These are phyloP conservation scores for Sonneratia caseolaris DNA, from an alignment of 345 rosid genomes.

Conservation along the genomic window DNA sequence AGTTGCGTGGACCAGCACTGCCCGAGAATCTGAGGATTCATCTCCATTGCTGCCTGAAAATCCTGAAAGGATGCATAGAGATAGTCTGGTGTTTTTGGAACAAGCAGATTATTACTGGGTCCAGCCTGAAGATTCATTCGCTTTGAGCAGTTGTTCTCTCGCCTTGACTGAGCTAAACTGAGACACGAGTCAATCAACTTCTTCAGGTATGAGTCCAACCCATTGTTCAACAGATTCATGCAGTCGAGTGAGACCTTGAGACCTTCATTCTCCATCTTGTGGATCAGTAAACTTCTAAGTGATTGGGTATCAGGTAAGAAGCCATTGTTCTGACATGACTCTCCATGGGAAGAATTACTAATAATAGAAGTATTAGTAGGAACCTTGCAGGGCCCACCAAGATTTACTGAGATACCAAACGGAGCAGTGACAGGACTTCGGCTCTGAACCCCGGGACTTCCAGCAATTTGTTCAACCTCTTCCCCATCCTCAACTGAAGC, in stretches of 20 bases:
- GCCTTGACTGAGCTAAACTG: conserved; percentile 43
- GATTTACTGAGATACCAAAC: conserved; percentile 55
- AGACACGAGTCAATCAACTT: conserved; percentile 67
- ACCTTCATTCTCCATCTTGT: conserved; percentile 61
- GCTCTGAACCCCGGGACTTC: conserved; percentile 69
- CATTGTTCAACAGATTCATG: conserved; percentile 59
- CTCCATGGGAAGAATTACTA: conserved; percentile 13
- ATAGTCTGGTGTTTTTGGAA: conserved; percentile 16
- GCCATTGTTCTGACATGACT: conserved; percentile 45
- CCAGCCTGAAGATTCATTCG: conserved; percentile 13
- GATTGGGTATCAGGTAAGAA: conserved; percentile 75
- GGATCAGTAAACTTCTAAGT: conserved; percentile 50
- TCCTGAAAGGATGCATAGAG: conserved; percentile 42
- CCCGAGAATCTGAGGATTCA: conserved; percentile 64
- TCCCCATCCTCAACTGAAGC: conserved; percentile 88
- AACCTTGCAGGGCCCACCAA: conserved; percentile 35
- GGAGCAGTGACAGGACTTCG: conserved; percentile 78
- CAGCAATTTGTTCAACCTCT: conserved; percentile 82
- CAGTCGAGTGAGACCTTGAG: conserved; percentile 42
- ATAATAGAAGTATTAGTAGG: conserved; percentile 18
- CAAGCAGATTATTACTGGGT: conserved; percentile 13
- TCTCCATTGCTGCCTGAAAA: conserved; percentile 47
- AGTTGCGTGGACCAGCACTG: conserved; percentile 55
- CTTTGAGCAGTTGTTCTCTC: conserved; percentile 17
- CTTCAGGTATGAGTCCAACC: conserved; percentile 57